Evolutionary conservation across 495 filamentous ascomycete species (phyloP).

Genomic region (Lepidopterella palustris): DNA sequence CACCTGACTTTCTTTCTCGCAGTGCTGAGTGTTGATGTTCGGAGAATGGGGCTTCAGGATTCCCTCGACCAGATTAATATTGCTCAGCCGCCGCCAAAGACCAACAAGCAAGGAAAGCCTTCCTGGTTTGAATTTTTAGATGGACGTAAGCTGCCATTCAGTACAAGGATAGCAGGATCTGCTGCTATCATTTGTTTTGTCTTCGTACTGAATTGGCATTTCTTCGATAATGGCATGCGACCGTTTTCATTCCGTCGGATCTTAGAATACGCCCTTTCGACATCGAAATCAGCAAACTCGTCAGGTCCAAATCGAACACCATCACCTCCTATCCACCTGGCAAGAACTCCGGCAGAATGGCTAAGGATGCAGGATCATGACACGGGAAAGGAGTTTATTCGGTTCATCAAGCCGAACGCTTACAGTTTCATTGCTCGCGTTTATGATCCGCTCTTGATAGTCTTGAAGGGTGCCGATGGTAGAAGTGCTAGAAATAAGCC

Average conservation of each 20-base stretch:
- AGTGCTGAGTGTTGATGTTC: constrained; percentile 67
- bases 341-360: constrained; percentile 63
- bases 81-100: constrained; percentile 11
- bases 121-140: constrained; percentile 47
- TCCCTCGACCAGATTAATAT: constrained; percentile 41
- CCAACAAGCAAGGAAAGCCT: constrained; percentile 33
- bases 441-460: constrained; percentile 61
- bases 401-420: constrained; percentile 57
- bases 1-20: constrained; percentile 66
- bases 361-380: constrained; percentile 65
- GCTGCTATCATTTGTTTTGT: constrained; percentile 56
- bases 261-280: constrained; percentile 9
- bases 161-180: constrained; percentile 55
- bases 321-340: constrained; percentile 53
- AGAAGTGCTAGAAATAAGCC: constrained; percentile 36
- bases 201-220: constrained; percentile 58
- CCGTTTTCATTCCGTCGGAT: constrained; percentile 37
- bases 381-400: constrained; percentile 63
- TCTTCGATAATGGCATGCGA: constrained; percentile 51
- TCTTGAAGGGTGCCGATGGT: constrained; percentile 57
- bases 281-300: constrained; percentile 6
- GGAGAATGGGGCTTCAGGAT: constrained; percentile 58
- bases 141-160: constrained; percentile 47
- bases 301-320: constrained; percentile 9
- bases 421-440: constrained; percentile 61